Evolutionary conservation across 2,329 filamentous ascomycete genomes (phyloP), one percentile per base, ranked within the genome.

Genomic region (Xylariomycetidae sp.): DNA sequence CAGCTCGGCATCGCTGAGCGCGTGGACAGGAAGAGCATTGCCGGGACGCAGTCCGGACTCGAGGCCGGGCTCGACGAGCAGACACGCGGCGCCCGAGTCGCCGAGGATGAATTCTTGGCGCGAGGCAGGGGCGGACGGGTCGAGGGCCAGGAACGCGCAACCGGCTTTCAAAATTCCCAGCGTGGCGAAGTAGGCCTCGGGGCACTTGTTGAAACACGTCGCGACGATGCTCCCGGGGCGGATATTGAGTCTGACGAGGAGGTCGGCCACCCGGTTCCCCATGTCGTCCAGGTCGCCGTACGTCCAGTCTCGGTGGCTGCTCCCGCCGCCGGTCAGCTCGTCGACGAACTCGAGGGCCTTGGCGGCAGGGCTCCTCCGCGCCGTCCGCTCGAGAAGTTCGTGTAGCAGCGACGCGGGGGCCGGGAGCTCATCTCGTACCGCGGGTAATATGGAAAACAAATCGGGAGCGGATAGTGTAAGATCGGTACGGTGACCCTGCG

Each of bases 141-240:
- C 88, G 8, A 94, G 69, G 0, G 88, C 86, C 12, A 94, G 70
- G 56, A 89, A 94, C 1, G 82, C 77, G 52, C 83, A 89, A 0
- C 88, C 88, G 5, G 83, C 77, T 55, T 94, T 94, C 19, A 94
- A 62, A 34, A 92, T 81, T 1, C 87, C 88, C 2, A 94, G 64
- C 25, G 94, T 88, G 1, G 82, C 74, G 48, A 92, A 86, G 23
- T 86, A 89, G 0, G 87, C 88, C 51, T 90, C 83, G 0, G 88
- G 81, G 40, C 82, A 89, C 53, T 94, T 94, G 36, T 88, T 79
- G 49, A 94, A 94, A 51, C 84, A 88, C 7, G 90, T 71, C 1
- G 79, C 86, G 15, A 94, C 67, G 4, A 89, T 77, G 16, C 64
- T 64, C 1, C 85, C 82, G 0, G 74, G 64, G 0, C 54, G 41